Percentiles rank a stretch among this genome's conserved stretches.
Conservation (phyloP, 495 filamentous ascomycete species). For the Lepidopterella palustris region DNA sequence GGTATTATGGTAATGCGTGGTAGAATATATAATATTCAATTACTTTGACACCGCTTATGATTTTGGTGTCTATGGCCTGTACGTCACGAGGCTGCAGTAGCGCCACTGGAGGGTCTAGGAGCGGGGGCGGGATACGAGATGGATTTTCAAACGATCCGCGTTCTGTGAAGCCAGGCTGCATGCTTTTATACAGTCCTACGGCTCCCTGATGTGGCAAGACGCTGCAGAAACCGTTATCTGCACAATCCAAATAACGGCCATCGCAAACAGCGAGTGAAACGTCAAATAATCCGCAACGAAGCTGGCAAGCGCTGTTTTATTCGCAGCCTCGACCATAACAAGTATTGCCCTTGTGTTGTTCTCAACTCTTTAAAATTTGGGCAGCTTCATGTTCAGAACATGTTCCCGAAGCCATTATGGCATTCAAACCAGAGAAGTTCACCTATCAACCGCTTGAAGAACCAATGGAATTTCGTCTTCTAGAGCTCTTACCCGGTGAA, state of each 20-base stretch:
- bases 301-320: neutral
- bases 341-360: neutral
- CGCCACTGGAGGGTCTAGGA: no score
- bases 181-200: no score
- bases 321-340: neutral
- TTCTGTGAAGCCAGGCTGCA: no score
- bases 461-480: constrained; percentile 1
- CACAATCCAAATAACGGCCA: neutral
- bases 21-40: no score
- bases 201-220: neutral
- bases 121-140: no score
- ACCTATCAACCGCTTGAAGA: constrained; percentile 2
- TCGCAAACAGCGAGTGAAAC: neutral
- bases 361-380: neutral
- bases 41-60: no score
- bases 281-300: neutral
- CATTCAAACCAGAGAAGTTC: constrained; percentile 1
- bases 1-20: no score
- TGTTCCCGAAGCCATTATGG: neutral
- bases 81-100: no score
- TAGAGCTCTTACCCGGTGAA: neutral
- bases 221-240: neutral
- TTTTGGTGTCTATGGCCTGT: no score
- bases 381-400: neutral
- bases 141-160: no score